Conservation (phyloP, 2,329 filamentous ascomycete species). For the Bertia moriformis region DNA sequence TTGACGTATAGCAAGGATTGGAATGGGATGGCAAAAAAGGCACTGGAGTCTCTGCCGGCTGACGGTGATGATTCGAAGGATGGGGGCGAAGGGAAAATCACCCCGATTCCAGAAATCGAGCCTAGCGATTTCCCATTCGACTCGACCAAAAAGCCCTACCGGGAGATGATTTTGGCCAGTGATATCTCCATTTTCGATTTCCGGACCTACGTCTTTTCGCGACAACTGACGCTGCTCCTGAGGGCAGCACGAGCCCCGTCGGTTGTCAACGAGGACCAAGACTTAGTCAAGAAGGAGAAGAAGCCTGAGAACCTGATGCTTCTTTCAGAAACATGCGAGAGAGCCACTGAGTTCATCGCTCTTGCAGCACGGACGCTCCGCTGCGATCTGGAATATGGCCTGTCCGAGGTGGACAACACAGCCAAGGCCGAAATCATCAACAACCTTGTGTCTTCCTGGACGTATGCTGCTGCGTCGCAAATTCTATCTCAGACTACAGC, state of each 20-base stretch:
- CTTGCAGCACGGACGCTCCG: constrained; percentile 23
- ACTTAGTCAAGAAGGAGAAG: constrained; percentile 46
- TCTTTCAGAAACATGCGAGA: background rate
- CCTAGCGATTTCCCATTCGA: constrained; percentile 40
- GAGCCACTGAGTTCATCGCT: constrained; percentile 28
- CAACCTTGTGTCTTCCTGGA: constrained; percentile 65
- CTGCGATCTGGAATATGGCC: constrained; percentile 17
- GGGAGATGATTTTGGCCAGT: constrained; percentile 82
- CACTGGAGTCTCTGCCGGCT: constrained; percentile 22
- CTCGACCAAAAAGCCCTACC: constrained; percentile 63
- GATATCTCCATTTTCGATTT: constrained; percentile 96
- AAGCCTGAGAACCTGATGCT: constrained; percentile 31
- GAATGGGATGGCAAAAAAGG: constrained; percentile 45
- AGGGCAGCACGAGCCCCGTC: constrained; percentile 65
- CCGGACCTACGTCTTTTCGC: constrained; percentile 78
- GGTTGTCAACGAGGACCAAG: constrained; percentile 42
- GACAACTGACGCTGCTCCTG: constrained; percentile 70
- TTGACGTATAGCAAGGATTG: constrained; percentile 56
- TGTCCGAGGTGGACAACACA: constrained; percentile 13
- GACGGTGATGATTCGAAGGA: constrained; percentile 15
- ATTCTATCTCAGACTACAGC: constrained; percentile 63
- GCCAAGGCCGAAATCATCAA: constrained; percentile 42
- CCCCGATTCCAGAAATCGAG: constrained; percentile 4
- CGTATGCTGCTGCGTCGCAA: constrained; percentile 62
- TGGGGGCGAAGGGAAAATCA: constrained; percentile 3